These are phyloP conservation scores for Xerocomus potaroensis DNA, from an alignment of 768 basidiomycete species.

Conservation along the genomic window DNA sequence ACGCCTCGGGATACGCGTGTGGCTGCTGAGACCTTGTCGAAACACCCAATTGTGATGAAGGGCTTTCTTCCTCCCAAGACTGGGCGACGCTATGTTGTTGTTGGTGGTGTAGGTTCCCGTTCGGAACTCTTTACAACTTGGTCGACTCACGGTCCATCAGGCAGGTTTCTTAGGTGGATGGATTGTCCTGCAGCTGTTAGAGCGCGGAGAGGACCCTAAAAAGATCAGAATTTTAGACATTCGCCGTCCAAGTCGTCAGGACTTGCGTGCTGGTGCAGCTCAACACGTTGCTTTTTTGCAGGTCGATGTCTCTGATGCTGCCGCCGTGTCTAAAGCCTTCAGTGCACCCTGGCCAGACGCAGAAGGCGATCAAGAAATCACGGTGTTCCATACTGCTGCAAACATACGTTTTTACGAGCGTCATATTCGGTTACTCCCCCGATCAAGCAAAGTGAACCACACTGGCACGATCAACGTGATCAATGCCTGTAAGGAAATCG, in stretches of 20 bases:
- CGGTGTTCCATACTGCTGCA: conserved; percentile 75
- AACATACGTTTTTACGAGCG: conserved; percentile 78
- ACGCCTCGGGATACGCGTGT: conserved; percentile 40
- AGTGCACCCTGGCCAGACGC: conserved; percentile 54
- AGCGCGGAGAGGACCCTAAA: conserved; percentile 66
- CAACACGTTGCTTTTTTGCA: conserved; percentile 53
- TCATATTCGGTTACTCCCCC: conserved; percentile 42
- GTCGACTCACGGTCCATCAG: conserved; percentile 31
- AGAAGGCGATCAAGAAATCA: conserved; percentile 35
- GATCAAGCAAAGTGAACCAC: conserved; percentile 62
- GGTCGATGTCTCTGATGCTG: conserved; percentile 53
- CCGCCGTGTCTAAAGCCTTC: conserved; percentile 58
- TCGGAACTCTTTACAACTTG: neutral
- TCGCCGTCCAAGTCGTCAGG: conserved; percentile 52
- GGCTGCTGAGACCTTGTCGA: conserved; percentile 36
- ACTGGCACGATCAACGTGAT: conserved; percentile 65
- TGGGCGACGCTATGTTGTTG: conserved; percentile 69
- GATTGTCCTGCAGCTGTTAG: conserved; percentile 64
- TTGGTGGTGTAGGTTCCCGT: conserved; percentile 62
- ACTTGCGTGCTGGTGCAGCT: conserved; percentile 50
- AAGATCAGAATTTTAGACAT: conserved; percentile 67
- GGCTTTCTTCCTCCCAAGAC: conserved; percentile 62
- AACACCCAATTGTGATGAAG: conserved; percentile 32
- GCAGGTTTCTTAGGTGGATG: conserved; percentile 76
- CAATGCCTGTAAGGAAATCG: conserved; percentile 49